A percentile compares a stretch with the other conserved stretches of the same genome.
Evolutionary conservation across 148 eudicot species (phyloP).

Genomic region (Cornus suecica): DNA sequence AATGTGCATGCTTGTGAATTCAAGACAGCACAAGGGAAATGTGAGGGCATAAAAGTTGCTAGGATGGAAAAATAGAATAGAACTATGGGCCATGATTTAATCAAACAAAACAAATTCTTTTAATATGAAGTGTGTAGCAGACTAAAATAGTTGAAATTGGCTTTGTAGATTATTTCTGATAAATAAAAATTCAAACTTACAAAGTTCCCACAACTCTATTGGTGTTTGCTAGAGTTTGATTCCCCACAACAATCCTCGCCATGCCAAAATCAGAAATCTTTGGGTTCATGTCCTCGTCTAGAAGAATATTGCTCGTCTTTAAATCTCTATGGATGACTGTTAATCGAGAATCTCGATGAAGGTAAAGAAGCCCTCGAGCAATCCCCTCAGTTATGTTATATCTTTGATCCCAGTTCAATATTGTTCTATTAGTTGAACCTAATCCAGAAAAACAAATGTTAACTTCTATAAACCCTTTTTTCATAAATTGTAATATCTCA

Average conservation of each 20-base stretch:
- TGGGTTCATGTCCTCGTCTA: conserved; percentile 11
- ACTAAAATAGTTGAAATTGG: too few relatives aligned
- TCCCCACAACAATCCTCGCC: conserved; percentile 3
- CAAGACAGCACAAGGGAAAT: too few relatives aligned
- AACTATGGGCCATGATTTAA: too few relatives aligned
- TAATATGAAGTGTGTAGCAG: too few relatives aligned
- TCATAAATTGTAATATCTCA: too few relatives aligned
- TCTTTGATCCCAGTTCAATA: conserved; percentile 7
- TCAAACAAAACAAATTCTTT: too few relatives aligned
- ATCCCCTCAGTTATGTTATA: conserved; percentile 5
- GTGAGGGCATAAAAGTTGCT: too few relatives aligned
- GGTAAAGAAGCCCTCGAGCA: conserved; percentile 16
- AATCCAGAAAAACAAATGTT: neutral
- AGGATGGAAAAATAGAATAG: too few relatives aligned
- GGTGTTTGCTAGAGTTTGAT: conserved; percentile 1
- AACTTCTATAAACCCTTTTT: too few relatives aligned
- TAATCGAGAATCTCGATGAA: conserved; percentile 12
- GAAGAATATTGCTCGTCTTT: conserved; percentile 11
- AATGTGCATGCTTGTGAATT: too few relatives aligned
- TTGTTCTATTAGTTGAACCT: neutral
- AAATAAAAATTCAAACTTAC: neutral
- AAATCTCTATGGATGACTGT: conserved; percentile 5
- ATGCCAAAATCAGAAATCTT: conserved; percentile 2
- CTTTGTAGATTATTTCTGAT: neutral
- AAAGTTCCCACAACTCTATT: conserved; percentile 2